Percentiles rank a stretch among this genome's conserved stretches.
phyloP scores from a whole-genome alignment of 768 basidiomycete genomes.

The Butyriboletus loyo region DNA sequence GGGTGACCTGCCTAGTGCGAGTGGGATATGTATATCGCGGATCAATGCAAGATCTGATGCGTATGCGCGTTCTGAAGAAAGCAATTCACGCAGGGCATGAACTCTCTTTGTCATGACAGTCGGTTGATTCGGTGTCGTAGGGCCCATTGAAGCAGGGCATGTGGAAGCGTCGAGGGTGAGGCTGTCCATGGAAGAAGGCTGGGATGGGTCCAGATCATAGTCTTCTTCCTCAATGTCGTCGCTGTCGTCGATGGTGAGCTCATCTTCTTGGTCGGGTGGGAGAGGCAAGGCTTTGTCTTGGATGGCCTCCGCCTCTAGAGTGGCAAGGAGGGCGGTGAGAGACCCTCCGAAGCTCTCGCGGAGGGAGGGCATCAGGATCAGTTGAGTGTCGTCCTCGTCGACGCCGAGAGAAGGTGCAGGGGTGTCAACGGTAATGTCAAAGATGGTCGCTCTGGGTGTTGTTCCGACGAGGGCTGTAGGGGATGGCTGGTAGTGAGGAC shows the following conservation, averaged over 20 bases:
- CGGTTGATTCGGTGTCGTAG: conserved; percentile 30
- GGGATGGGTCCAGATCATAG: conserved; percentile 24
- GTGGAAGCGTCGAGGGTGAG: conserved; percentile 19
- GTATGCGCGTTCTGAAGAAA: conserved; percentile 78
- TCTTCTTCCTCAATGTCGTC: conserved; percentile 29
- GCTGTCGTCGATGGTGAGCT: conserved; percentile 17
- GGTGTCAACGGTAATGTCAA: background rate
- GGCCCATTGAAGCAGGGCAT: conserved; percentile 1
- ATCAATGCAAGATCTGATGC: conserved; percentile 81
- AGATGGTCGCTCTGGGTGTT: conserved; percentile 6
- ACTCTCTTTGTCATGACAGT: conserved; percentile 59
- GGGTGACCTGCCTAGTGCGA: conserved; percentile 62
- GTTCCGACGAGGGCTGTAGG: conserved; percentile 13
- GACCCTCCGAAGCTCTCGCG: conserved; percentile 33
- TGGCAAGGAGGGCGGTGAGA: conserved; percentile 29
- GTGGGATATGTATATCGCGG: conserved; percentile 72
- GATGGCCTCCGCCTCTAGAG: conserved; percentile 28
- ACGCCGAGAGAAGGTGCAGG: background rate
- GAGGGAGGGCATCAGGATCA: conserved; percentile 29
- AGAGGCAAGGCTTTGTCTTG: conserved; percentile 32
- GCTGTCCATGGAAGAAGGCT: conserved; percentile 25
- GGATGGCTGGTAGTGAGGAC: conserved; percentile 14
- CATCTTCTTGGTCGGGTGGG: conserved; percentile 27
- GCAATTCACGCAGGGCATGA: conserved; percentile 73
- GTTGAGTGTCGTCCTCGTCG: conserved; percentile 15